Base-by-base conservation (phyloP, 352 stramenopile species). In the Blastocystis sp. region DNA sequence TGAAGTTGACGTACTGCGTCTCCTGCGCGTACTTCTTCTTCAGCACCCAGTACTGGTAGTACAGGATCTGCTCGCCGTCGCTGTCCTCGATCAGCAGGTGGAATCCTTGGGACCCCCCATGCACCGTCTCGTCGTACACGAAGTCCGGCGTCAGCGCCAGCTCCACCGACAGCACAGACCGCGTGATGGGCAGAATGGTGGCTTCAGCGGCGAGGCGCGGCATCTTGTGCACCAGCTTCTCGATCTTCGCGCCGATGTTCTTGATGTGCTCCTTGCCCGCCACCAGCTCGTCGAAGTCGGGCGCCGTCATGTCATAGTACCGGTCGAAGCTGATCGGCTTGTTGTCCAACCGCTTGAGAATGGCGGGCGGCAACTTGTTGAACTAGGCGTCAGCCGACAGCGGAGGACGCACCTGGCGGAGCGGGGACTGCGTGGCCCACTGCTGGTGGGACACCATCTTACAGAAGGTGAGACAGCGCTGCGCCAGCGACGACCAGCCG, bases 31-130 rank as follows among this genome's bases (percentile, higher is more conserved):
- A 91, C 34, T 91, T 94, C 78, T 95, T 92, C 76, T 93, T 91
- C 6, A 98, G 89, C 6, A 95, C 90, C 54, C 94, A 93, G 77
- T 95, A 93, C 89, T 98, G 95, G 19, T 92, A 95, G 90, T 98
- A 95, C 87, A 98, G 97, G 76, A 98, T 96, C 62, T 92, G 93
- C 0, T 96, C 94, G 0, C 92, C 95, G 21, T 93, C 90, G 0
- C 92, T 92, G 89, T 99, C 96, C 92, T 99, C 97, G 14, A 99
- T 93, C 97, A 96, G 99, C 14, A 99, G 92, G 92, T 97, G 98
- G 89, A 99, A 99, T 1, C 96, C 92, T 80, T 98, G 94, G 14
- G 93, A 91, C 89, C 97, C 96, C 45, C 96, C 97, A 91, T 99
- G 97, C 28, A 90, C 68, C 68, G 97, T 95, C 6, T 93, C 90